These are phyloP conservation scores for Anastatica hierochuntica DNA, from an alignment of 345 rosid genomes.

Conservation along the genomic window DNA sequence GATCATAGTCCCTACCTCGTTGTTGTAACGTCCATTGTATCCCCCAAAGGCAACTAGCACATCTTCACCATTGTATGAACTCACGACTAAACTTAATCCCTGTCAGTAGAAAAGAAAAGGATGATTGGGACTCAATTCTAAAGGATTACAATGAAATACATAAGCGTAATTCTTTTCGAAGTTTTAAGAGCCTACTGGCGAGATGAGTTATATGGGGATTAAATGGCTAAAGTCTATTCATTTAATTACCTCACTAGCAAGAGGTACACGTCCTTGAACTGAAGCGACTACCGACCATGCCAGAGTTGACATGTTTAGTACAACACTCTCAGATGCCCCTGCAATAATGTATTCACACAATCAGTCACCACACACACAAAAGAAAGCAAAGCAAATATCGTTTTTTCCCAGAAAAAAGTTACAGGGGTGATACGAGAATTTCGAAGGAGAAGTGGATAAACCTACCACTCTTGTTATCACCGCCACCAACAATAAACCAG, in stretches of 20 bases:
- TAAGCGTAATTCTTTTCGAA: neutral
- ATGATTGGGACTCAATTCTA: no score
- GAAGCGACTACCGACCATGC: slow-evolving; percentile 85
- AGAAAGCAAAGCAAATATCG: neutral
- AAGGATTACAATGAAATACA: slow-evolving; percentile 3
- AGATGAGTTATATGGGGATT: neutral
- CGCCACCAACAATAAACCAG: slow-evolving; percentile 99
- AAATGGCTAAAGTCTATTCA: neutral
- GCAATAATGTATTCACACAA: slow-evolving; percentile 21
- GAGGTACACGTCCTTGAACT: slow-evolving; percentile 82
- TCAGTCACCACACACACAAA: neutral
- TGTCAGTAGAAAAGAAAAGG: slow-evolving; percentile 23
- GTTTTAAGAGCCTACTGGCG: neutral
- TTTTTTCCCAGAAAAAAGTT: slow-evolving; percentile 96
- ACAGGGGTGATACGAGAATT: slow-evolving; percentile 34
- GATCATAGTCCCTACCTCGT: slow-evolving; percentile 59
- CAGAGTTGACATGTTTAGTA: slow-evolving; percentile 93
- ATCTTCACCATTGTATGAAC: slow-evolving; percentile 77
- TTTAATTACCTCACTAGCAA: slow-evolving; percentile 89
- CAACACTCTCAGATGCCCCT: slow-evolving; percentile 90
- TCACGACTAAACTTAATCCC: slow-evolving; percentile 91
- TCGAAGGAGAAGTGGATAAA: slow-evolving; percentile 1
- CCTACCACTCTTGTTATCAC: slow-evolving; percentile 88
- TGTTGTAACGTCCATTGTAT: slow-evolving; percentile 91
- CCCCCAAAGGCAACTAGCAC: slow-evolving; percentile 87